Evolutionary conservation across 495 filamentous ascomycete genomes (phyloP).

Genomic region (Astrothelium subdiscretum): DNA sequence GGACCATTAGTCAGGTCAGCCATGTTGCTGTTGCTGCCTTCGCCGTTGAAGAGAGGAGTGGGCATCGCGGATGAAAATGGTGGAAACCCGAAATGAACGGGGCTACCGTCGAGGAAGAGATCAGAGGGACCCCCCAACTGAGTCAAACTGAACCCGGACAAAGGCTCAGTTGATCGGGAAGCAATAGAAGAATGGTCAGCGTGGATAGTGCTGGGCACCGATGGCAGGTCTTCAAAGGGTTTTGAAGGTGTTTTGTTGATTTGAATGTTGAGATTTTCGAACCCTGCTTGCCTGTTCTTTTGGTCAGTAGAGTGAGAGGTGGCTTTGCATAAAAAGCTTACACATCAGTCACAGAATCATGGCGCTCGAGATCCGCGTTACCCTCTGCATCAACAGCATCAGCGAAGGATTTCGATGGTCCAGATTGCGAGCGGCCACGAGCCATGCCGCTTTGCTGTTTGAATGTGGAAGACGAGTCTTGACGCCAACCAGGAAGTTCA

Average conservation of each 20-base stretch:
- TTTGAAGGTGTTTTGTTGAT: neutral
- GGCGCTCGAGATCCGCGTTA: neutral
- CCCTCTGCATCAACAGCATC: neutral
- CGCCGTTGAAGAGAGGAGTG: constrained; percentile 13
- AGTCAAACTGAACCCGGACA: neutral
- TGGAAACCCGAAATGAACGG: neutral
- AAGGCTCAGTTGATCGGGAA: neutral
- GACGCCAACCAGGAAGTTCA: too few relatives aligned
- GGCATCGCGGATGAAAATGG: constrained; percentile 17
- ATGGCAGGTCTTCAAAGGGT: neutral
- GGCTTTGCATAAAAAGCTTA: neutral
- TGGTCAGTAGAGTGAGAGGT: neutral
- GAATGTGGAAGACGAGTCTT: neutral
- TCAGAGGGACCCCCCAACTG: neutral
- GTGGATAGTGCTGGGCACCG: neutral
- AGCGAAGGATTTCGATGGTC: neutral
- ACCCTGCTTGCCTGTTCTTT: neutral
- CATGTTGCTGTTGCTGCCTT: neutral
- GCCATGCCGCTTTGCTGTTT: neutral
- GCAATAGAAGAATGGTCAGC: neutral
- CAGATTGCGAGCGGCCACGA: neutral
- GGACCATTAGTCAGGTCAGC: neutral
- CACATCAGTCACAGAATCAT: neutral
- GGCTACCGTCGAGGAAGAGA: neutral
- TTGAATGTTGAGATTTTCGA: neutral